Conservation (phyloP, 2,329 filamentous ascomycete species). For the Camillea tinctor region DNA sequence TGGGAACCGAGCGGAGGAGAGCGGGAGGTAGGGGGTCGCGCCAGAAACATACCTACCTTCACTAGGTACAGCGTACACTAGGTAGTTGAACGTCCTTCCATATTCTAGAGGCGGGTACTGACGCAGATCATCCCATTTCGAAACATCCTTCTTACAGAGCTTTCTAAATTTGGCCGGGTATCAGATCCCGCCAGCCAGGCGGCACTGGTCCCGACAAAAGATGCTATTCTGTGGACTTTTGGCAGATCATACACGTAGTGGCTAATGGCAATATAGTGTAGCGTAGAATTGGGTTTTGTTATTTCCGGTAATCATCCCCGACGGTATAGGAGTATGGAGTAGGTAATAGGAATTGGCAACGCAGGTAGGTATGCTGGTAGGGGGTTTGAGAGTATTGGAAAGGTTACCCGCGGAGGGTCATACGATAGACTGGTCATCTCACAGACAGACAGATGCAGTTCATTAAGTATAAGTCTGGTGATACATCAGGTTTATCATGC, state of each 20-base stretch:
- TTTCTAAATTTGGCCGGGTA: not conserved
- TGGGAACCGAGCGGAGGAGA: too few relatives aligned
- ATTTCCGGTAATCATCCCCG: not conserved
- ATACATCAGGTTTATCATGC: not conserved
- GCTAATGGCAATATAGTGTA: too few relatives aligned
- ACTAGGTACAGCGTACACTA: too few relatives aligned
- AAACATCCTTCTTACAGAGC: not conserved
- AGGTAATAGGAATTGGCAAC: too few relatives aligned
- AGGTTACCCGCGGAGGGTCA: not conserved
- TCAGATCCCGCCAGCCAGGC: not conserved
- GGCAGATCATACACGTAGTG: not conserved
- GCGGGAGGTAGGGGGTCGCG: too few relatives aligned
- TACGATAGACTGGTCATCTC: not conserved
- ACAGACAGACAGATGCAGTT: constrained; percentile 5
- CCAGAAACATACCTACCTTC: not conserved
- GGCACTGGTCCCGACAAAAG: not conserved
- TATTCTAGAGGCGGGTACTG: not conserved
- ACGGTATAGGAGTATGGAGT: not conserved
- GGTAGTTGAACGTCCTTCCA: too few relatives aligned
- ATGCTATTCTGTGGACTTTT: not conserved
- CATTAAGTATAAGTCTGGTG: constrained; percentile 3
- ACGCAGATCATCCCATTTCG: not conserved
- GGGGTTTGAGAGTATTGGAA: not conserved
- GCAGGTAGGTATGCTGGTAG: not conserved
- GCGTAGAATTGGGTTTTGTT: not conserved